Conservation (phyloP, 2,329 filamentous ascomycete genomes). For the Balansia obtecta region DNA sequence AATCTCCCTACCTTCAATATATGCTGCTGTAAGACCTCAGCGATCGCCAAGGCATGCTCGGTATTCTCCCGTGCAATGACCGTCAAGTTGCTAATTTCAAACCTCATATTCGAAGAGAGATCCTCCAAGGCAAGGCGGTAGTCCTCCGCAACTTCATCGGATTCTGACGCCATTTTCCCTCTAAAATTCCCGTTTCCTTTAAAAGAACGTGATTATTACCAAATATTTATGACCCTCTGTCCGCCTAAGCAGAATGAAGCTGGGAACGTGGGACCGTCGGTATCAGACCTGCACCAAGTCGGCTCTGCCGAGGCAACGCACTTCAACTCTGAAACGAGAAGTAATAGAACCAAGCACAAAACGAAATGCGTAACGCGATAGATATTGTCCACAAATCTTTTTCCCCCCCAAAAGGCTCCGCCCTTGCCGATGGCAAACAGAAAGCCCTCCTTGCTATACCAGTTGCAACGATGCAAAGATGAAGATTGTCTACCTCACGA, state of each 20-base stretch:
- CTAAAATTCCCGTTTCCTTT: conserved; percentile 8
- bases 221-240: conserved; percentile 1
- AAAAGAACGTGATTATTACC: conserved; percentile 5
- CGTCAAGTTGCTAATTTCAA: conserved; percentile 94
- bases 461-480: conserved; percentile 1
- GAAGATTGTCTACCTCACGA: conserved; percentile 1
- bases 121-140: conserved; percentile 90
- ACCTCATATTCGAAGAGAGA: conserved; percentile 78
- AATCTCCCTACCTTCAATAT: conserved; percentile 67
- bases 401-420: background rate
- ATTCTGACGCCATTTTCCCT: conserved; percentile 38
- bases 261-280: conserved; percentile 3
- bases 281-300: conserved; percentile 3
- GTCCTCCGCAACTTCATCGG: conserved; percentile 86
- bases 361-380: conserved; percentile 4
- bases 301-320: background rate
- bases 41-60: conserved; percentile 87
- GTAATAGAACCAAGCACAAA: conserved; percentile 4
- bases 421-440: conserved; percentile 1
- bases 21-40: conserved; percentile 79
- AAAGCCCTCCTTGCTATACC: conserved; percentile 1
- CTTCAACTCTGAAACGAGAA: conserved; percentile 1
- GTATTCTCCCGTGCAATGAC: conserved; percentile 97
- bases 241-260: background rate
- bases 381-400: conserved; percentile 2